phyloP scores from a whole-genome alignment of 2,329 filamentous ascomycete genomes.

The Penicillium griseofulvum region DNA sequence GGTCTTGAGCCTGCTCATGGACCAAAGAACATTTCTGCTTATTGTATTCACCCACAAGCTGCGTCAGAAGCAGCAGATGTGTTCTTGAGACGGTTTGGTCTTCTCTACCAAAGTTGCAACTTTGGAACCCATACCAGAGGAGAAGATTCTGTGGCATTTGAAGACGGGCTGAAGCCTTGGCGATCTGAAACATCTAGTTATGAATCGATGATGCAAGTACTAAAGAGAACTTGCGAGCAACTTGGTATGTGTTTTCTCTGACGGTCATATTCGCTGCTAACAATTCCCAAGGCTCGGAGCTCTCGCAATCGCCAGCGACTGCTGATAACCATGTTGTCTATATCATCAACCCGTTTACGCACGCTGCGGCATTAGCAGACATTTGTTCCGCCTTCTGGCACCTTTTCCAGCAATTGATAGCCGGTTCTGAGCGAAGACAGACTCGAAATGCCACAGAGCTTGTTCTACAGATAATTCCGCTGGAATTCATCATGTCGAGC shows the following conservation, averaged over 20 bases:
- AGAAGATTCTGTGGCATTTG: slow-evolving; percentile 40
- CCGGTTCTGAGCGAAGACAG: slow-evolving; percentile 35
- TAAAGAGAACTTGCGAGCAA: slow-evolving; percentile 36
- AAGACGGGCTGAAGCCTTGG: slow-evolving; percentile 41
- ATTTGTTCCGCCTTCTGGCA: slow-evolving; percentile 58
- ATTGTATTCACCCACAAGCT: slow-evolving; percentile 55
- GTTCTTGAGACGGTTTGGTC: slow-evolving; percentile 54
- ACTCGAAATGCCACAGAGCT: slow-evolving; percentile 46
- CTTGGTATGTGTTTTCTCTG: slow-evolving; percentile 32
- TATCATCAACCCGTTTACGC: slow-evolving; percentile 56
- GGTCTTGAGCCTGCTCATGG: slow-evolving; percentile 57
- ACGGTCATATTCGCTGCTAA: slow-evolving; percentile 12
- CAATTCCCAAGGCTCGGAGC: slow-evolving; percentile 30
- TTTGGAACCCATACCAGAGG: slow-evolving; percentile 53
- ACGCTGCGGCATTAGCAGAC: slow-evolving; percentile 47
- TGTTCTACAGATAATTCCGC: slow-evolving; percentile 58
- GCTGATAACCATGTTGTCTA: slow-evolving; percentile 55
- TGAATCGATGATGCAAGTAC: slow-evolving; percentile 33
- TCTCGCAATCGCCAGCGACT: slow-evolving; percentile 33
- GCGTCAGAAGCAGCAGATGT: slow-evolving; percentile 47
- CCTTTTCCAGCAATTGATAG: slow-evolving; percentile 55
- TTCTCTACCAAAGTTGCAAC: slow-evolving; percentile 57
- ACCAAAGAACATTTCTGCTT: slow-evolving; percentile 56
- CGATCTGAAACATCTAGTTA: slow-evolving; percentile 31
- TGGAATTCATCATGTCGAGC: slow-evolving; percentile 53